Base-by-base conservation (phyloP, 2,329 filamentous ascomycete species). In the Gaeumannomyces sp. region DNA sequence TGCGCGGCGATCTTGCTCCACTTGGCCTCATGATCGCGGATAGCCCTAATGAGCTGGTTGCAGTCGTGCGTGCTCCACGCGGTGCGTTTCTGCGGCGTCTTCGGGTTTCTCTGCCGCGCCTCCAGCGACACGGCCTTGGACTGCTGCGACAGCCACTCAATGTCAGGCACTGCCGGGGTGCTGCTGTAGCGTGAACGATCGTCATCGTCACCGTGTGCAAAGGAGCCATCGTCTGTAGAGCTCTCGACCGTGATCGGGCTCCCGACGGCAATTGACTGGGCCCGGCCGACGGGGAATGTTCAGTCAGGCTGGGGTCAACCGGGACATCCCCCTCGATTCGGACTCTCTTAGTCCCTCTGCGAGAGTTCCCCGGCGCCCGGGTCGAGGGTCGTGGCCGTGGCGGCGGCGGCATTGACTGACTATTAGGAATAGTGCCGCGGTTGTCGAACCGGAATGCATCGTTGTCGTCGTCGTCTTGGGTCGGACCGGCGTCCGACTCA, bases 41-140 rank as follows among this genome's bases (percentile, higher is more conserved):
- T 76, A 62, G 79, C 75, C 8, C 73, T 68, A 38, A 84, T 70
- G 59, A 85, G 80, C 50, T 72, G 67, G 16, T 69, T 57, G 6
- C 73, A 73, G 68, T 85, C 83, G 10, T 70, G 64, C 13, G 74
- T 69, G 33, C 76, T 76, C 83, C 83, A 85, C 10, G 71, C 69
- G 59, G 68, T 70, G 61, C 75, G 74, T 58, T 66, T 65, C 69
- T 78, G 77, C 8, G 70, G 72, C 66, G 72, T 68, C 22, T 59
- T 59, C 2, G 62, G 62, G 63, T 73, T 73, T n/a, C 69, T 69
- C 58, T 73, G 71, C 22, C 71, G 72, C 60, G 74, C 68, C 14
- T 71, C 72, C 8, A 72, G 69, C 60, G 68, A 72, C 63, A 68
- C 72, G 65, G 66, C 73, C 64, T 60, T 68, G 33, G 64, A 70